Evolutionary conservation across 2,329 filamentous ascomycete species (phyloP).

Genomic region (Acephala macrosclerotiorum): DNA sequence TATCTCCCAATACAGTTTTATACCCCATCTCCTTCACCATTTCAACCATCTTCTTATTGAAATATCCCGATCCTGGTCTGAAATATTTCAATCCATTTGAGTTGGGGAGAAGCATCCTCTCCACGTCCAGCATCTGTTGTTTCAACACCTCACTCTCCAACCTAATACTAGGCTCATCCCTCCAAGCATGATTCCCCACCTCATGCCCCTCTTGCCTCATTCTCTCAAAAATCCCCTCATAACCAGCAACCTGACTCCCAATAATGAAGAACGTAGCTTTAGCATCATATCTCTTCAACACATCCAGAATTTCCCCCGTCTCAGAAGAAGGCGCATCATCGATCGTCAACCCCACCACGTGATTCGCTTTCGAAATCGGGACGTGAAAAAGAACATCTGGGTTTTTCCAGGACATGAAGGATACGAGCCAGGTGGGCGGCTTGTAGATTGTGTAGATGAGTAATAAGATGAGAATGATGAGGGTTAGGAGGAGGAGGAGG

Average conservation of each 20-base stretch:
- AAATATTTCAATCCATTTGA: constrained; percentile 70
- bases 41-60: constrained; percentile 73
- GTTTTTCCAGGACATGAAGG: constrained; percentile 73
- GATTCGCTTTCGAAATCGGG: constrained; percentile 58
- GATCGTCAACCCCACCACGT: constrained; percentile 82
- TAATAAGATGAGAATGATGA: constrained; percentile 40
- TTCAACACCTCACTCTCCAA: constrained; percentile 66
- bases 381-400: constrained; percentile 83
- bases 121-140: constrained; percentile 70
- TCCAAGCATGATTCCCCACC: constrained; percentile 89
- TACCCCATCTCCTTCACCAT: constrained; percentile 69
- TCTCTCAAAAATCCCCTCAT: constrained; percentile 58
- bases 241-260: constrained; percentile 72
- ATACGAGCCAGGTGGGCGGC: constrained; percentile 75
- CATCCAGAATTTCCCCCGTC: constrained; percentile 72
- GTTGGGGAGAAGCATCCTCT: constrained; percentile 56
- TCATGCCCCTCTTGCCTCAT: constrained; percentile 71
- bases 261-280: constrained; percentile 91
- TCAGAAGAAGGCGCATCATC: constrained; percentile 83
- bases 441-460: constrained; percentile 80
- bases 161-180: constrained; percentile 76
- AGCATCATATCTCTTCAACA: constrained; percentile 71
- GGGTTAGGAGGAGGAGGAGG: constrained; percentile 32
- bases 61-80: constrained; percentile 85
- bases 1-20: constrained; percentile 77